Evolutionary conservation across 1,139 yeast genomes (phyloP).

Genomic region (Geotrichum aggregatum): DNA sequence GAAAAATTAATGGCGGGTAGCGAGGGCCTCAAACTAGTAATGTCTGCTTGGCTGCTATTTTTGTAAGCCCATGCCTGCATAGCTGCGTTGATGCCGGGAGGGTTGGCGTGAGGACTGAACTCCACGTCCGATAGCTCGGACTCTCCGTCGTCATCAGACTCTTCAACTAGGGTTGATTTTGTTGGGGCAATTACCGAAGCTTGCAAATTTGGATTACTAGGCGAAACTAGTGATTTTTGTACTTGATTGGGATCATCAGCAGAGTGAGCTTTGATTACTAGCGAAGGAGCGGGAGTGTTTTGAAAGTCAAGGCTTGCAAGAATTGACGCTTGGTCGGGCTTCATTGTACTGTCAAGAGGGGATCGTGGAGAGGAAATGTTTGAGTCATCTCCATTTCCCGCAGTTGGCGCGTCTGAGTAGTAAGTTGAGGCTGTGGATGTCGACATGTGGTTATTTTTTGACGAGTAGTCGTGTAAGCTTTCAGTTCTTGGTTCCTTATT

Average conservation of each 20-base stretch:
- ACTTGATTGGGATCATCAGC: not conserved
- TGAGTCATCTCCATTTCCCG: not conserved
- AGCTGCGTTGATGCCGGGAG: conserved; percentile 18
- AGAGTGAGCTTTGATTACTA: not conserved
- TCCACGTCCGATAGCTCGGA: conserved; percentile 8
- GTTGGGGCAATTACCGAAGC: conserved; percentile 16
- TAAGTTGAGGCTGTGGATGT: conserved; percentile 9
- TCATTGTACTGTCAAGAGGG: not conserved
- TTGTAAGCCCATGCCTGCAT: conserved; percentile 22
- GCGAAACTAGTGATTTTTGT: not conserved
- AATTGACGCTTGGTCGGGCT: not conserved
- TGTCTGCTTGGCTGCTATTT: conserved; percentile 22
- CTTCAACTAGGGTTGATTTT: conserved; percentile 25
- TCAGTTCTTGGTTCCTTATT: not conserved
- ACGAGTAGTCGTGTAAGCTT: not conserved
- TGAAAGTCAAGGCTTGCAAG: not conserved
- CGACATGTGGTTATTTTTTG: conserved; percentile 2
- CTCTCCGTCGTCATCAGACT: conserved; percentile 30
- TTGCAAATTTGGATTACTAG: conserved; percentile 3
- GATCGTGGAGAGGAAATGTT: conserved; percentile 1
- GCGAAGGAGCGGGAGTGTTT: not conserved
- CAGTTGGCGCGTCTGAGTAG: conserved; percentile 9
- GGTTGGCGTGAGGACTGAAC: not conserved
- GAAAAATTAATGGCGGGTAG: conserved; percentile 9
- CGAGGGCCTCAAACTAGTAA: conserved; percentile 8